Conservation (phyloP, 768 basidiomycete genomes). For the Tulasnella sp. region DNA sequence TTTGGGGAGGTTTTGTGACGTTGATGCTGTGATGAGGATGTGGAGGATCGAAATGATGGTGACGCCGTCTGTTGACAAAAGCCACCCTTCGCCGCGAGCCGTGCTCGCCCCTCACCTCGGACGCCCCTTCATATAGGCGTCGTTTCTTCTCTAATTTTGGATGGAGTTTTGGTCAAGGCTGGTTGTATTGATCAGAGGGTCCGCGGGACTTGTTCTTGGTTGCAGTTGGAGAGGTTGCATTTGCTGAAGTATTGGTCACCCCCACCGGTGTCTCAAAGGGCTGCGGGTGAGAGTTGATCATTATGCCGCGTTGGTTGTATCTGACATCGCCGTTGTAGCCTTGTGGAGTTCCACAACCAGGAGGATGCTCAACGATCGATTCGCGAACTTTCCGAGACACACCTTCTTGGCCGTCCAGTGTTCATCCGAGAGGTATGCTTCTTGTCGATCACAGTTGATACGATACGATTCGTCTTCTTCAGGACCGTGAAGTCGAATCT, state of each 20-base stretch:
- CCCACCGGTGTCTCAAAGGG: constrained; percentile 96
- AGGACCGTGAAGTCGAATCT: constrained; percentile 96
- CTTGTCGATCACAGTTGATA: neutral
- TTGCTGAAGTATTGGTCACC: constrained; percentile 97
- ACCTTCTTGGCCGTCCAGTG: constrained; percentile 84
- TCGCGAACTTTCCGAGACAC: constrained; percentile 77
- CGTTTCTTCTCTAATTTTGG: constrained; percentile 31
- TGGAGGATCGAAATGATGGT: constrained; percentile 6
- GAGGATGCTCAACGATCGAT: constrained; percentile 87
- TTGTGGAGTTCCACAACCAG: constrained; percentile 84
- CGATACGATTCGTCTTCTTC: neutral
- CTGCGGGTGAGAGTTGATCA: constrained; percentile 69
- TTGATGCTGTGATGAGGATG: neutral
- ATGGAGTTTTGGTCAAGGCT: constrained; percentile 36
- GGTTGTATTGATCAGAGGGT: constrained; percentile 37
- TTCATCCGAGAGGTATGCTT: constrained; percentile 84
- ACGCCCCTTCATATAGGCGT: too few species aligned
- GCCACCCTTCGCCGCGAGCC: neutral
- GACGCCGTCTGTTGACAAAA: constrained; percentile 1
- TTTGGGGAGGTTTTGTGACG: neutral
- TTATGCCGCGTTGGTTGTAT: neutral
- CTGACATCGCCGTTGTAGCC: constrained; percentile 36
- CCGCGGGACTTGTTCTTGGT: constrained; percentile 45
- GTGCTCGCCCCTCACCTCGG: too few species aligned
- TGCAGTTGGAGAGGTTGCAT: constrained; percentile 98